phyloP scores from a whole-genome alignment of 1,139 yeast species.

The Yamadazyma friedrichii region DNA sequence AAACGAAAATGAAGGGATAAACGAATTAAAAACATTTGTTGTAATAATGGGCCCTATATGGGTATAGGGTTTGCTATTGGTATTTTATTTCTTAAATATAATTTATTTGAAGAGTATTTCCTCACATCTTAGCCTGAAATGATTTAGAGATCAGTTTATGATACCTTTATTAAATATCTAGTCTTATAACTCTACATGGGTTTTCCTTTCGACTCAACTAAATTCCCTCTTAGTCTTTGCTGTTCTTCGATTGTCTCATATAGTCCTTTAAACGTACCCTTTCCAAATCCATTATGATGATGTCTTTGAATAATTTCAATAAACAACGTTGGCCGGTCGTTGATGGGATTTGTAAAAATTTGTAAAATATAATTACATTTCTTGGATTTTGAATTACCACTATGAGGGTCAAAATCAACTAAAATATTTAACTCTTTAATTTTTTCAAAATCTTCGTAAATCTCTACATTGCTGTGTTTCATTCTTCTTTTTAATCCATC shows the following conservation, averaged over 20 bases:
- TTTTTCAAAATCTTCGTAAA: slow-evolving; percentile 47
- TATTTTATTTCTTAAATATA: neutral
- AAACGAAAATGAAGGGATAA: too few species aligned
- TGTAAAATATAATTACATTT: slow-evolving; percentile 68
- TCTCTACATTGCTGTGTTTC: slow-evolving; percentile 25
- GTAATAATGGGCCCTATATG: too few species aligned
- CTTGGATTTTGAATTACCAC: slow-evolving; percentile 24
- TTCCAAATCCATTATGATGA: slow-evolving; percentile 84
- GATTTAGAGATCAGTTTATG: neutral
- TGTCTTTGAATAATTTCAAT: slow-evolving; percentile 77
- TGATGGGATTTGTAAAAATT: slow-evolving; percentile 72
- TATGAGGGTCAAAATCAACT: slow-evolving; percentile 67
- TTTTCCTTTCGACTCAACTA: slow-evolving; percentile 16
- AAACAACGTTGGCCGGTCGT: slow-evolving; percentile 78
- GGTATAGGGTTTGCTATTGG: neutral
- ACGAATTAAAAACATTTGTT: too few species aligned
- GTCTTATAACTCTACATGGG: neutral
- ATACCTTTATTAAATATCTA: slow-evolving; percentile 6
- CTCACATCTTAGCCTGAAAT: neutral
- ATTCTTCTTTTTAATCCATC: slow-evolving; percentile 45
- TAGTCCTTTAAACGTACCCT: slow-evolving; percentile 79
- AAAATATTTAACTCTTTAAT: slow-evolving; percentile 53
- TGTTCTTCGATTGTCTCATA: slow-evolving; percentile 75
- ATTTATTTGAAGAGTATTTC: too few species aligned
- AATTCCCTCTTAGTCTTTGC: slow-evolving; percentile 53